Evolutionary conservation across 306 rosid species (phyloP).

Genomic region (Pterocarpus santalinus): DNA sequence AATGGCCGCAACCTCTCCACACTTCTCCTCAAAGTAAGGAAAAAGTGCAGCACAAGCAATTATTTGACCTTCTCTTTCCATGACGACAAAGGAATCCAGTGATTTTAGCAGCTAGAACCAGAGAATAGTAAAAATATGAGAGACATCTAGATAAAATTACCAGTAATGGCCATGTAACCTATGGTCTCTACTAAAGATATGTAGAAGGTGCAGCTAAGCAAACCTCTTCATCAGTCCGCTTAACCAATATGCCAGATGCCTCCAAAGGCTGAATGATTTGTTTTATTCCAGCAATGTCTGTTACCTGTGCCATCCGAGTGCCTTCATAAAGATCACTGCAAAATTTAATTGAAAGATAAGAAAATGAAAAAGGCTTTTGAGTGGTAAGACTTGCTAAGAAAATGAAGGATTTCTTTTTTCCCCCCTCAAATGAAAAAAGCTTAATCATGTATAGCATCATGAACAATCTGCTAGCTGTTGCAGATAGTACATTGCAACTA

Average conservation of each 20-base stretch:
- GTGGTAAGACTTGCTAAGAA: background rate
- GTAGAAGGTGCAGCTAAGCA: slow-evolving; percentile 23
- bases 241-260: slow-evolving; percentile 81
- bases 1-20: slow-evolving; percentile 95
- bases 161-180: background rate
- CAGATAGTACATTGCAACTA: slow-evolving; percentile 26
- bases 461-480: slow-evolving; percentile 23
- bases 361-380: slow-evolving; percentile 10
- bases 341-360: slow-evolving; percentile 45
- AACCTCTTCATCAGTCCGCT: slow-evolving; percentile 87
- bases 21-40: slow-evolving; percentile 80
- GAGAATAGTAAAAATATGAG: slow-evolving; percentile 39
- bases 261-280: slow-evolving; percentile 80
- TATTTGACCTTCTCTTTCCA: slow-evolving; percentile 98
- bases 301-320: slow-evolving; percentile 79
- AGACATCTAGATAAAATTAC: slow-evolving; percentile 23
- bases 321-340: slow-evolving; percentile 95
- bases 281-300: slow-evolving; percentile 79
- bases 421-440: background rate
- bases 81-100: slow-evolving; percentile 70
- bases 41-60: slow-evolving; percentile 93
- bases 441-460: slow-evolving; percentile 30
- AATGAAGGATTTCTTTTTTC: background rate
- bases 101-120: slow-evolving; percentile 67
- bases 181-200: slow-evolving; percentile 10